Conservation (phyloP, 768 basidiomycete genomes). For the Rhodocollybia butyracea region DNA sequence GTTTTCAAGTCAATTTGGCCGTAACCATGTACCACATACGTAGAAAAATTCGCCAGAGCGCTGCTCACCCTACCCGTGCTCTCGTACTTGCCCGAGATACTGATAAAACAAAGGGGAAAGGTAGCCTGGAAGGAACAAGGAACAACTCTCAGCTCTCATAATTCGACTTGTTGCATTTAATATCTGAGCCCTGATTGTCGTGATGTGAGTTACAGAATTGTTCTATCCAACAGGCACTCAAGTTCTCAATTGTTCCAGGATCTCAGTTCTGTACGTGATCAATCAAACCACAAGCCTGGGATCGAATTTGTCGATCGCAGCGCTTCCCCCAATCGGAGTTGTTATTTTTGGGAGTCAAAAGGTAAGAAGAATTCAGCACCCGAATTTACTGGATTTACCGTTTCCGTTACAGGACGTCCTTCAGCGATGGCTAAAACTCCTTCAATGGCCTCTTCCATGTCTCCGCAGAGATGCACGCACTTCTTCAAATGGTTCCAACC, state of each 20-base stretch:
- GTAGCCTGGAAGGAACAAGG: not conserved
- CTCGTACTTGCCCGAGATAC: not conserved
- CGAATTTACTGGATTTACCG: not conserved
- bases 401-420: not conserved
- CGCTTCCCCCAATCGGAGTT: not conserved
- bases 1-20: not conserved
- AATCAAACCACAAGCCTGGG: not conserved
- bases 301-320: not conserved
- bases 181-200: not conserved
- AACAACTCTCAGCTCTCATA: not conserved
- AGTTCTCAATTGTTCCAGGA: not conserved
- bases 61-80: not conserved
- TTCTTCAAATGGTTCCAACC: too few relatives aligned
- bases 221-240: not conserved
- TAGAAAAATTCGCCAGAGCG: not conserved
- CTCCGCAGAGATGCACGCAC: too few relatives aligned
- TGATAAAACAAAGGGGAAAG: not conserved
- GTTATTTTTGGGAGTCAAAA: constrained; percentile 1
- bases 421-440: not conserved
- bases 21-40: not conserved
- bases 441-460: not conserved
- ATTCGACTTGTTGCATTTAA: not conserved
- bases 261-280: not conserved
- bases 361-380: not conserved
- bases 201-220: not conserved